Base-by-base conservation (phyloP, 176 grass and related monocot species). In the Oryza meyeriana region DNA sequence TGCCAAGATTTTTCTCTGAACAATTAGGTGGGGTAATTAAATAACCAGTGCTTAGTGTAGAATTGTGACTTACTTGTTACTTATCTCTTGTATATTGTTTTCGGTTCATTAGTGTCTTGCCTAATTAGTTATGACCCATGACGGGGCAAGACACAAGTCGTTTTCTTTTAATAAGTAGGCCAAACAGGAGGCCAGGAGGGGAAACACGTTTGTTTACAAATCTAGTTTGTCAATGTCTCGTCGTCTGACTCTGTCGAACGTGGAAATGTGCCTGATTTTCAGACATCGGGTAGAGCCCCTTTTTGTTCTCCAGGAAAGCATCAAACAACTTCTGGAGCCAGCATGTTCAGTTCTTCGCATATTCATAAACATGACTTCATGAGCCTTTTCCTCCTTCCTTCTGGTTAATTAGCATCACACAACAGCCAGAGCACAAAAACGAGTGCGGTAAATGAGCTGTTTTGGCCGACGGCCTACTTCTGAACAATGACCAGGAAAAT, bases 41-140 rank as follows among this genome's bases (percentile, higher is more conserved):
- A 59, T 25, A 59, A 25, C 25, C 8, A 1, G n/a, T 59, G 55
- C 25, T 24, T 25, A 26, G 42, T 38, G 39, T 32, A 33, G 6
- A 8, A 70, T 2, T 36, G 63, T 35, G 73, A 61, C 24, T 32
- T 42, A 45, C 16, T 31, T 33, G 61, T 4, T 58, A 17, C 44
- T 24, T 13, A 30, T 22, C 16, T 3, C 5, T 75, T 33, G 1
- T 59, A 10, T 58, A 35, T 64, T 40, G 40, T 6, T 47, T 28
- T 0, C 2, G n/a, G 10, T 50, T 17, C 10, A 38, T 48, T 24
- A 79, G 6, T 27, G 80, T 33, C 20, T 73, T 62, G 31, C 75
- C n/a, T 38, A 74, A 68, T 79, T 33, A 25, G n/a, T 26, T 82
- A 84, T 84, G 86, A 83, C 80, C 1, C 24, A 0, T 35, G 0